Conservation (phyloP, 176 grass and related monocot genomes). For the Alopecurus myosuroides region DNA sequence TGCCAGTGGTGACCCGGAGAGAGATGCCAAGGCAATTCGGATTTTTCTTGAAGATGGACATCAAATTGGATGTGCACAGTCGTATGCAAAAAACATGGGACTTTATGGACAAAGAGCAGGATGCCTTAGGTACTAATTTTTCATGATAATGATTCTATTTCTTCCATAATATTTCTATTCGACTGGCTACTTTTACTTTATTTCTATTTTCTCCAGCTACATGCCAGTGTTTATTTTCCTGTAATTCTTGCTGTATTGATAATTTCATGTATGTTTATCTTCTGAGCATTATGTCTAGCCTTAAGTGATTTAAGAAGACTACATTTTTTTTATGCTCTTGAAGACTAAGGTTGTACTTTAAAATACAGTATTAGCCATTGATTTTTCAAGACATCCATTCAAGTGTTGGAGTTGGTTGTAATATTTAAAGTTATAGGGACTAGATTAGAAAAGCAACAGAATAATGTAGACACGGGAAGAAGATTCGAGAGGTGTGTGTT, state of each 20-base stretch:
- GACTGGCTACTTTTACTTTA: neutral
- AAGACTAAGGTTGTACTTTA: neutral
- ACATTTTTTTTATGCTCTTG: neutral
- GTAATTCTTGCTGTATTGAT: neutral
- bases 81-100: conserved; percentile 96
- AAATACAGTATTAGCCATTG: neutral
- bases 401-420: too few species aligned
- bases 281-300: neutral
- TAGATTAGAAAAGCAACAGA: too few species aligned
- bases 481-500: too few species aligned
- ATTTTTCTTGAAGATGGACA: conserved; percentile 96
- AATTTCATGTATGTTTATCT: neutral
- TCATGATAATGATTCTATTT: neutral
- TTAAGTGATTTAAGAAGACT: neutral
- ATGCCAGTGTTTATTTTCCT: neutral
- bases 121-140: conserved; percentile 67
- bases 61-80: conserved; percentile 88
- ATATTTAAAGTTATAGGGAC: too few species aligned
- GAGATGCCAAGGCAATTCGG: conserved; percentile 81
- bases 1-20: conserved; percentile 91
- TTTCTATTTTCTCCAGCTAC: conserved; percentile 8
- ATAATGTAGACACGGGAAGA: too few species aligned
- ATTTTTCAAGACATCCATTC: neutral
- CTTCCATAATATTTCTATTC: neutral
- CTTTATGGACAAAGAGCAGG: conserved; percentile 88